These are phyloP conservation scores for Leccinum disarticulatum DNA, from an alignment of 768 basidiomycete genomes.

Conservation along the genomic window DNA sequence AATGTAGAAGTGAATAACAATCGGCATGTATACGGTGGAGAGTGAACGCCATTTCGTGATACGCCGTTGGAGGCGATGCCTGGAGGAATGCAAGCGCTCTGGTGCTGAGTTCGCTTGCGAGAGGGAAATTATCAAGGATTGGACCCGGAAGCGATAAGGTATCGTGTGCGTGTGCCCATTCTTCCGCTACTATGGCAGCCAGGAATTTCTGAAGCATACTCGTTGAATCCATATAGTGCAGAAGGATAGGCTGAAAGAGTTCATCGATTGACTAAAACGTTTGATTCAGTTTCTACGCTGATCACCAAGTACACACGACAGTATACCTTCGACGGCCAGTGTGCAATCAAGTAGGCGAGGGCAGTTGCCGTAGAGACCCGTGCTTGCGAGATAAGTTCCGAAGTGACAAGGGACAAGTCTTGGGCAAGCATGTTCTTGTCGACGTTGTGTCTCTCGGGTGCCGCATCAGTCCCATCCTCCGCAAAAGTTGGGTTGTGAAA, in stretches of 20 bases:
- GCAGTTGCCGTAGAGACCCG: slow-evolving; percentile 78
- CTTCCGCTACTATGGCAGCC: slow-evolving; percentile 81
- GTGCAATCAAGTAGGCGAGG: slow-evolving; percentile 64
- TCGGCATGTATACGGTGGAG: slow-evolving; percentile 80
- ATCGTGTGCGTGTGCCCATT: slow-evolving; percentile 78
- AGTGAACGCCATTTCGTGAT: slow-evolving; percentile 87
- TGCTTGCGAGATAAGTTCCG: slow-evolving; percentile 76
- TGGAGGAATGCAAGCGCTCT: slow-evolving; percentile 75
- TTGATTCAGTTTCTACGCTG: background rate
- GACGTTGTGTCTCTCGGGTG: slow-evolving; percentile 80
- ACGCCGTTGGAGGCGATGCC: slow-evolving; percentile 69
- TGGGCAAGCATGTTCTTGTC: slow-evolving; percentile 95
- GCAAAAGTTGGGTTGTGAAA: slow-evolving; percentile 67
- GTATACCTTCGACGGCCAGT: slow-evolving; percentile 63
- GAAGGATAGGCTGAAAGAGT: slow-evolving; percentile 72
- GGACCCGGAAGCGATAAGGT: slow-evolving; percentile 32
- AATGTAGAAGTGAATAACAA: slow-evolving; percentile 75
- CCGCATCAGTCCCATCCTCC: slow-evolving; percentile 42
- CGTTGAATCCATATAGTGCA: slow-evolving; percentile 79
- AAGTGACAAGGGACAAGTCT: slow-evolving; percentile 78
- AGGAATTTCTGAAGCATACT: slow-evolving; percentile 92
- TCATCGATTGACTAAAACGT: slow-evolving; percentile 48
- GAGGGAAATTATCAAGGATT: slow-evolving; percentile 54
- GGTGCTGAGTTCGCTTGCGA: slow-evolving; percentile 67
- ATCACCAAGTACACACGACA: background rate